A percentile compares a stretch with the other conserved stretches of the same genome.
Evolutionary conservation across 1,284 basidiomycete genomes (phyloP).

Genomic region (Sanguinoderma infundibulare): DNA sequence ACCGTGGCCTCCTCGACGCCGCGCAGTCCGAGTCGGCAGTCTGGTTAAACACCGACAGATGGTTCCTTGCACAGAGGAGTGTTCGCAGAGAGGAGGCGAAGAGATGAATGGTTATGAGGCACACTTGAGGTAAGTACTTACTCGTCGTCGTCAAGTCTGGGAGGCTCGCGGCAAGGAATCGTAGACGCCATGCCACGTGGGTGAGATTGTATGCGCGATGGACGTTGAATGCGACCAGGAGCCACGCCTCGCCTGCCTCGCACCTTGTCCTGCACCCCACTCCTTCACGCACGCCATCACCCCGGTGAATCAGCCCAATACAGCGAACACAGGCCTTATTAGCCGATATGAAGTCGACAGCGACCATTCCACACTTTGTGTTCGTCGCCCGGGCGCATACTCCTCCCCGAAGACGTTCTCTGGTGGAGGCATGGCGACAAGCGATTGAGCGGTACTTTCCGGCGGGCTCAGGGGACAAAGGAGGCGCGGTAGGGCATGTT

Average conservation of each 20-base stretch:
- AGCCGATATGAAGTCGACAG: neutral
- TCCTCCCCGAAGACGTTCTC: neutral
- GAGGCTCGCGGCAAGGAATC: neutral
- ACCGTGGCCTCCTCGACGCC: neutral
- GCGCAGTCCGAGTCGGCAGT: neutral
- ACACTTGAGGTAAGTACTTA: neutral
- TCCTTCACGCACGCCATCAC: neutral
- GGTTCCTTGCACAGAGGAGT: neutral
- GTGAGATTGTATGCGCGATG: neutral
- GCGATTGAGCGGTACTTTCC: neutral
- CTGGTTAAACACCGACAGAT: neutral
- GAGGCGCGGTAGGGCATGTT: neutral
- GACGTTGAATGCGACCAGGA: neutral
- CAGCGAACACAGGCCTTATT: neutral
- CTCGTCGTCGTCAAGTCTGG: neutral
- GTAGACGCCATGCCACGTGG: neutral
- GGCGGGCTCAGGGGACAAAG: too few relatives aligned
- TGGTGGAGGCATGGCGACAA: constrained; percentile 8
- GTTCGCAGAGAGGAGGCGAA: neutral
- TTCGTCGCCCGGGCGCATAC: constrained; percentile 1
- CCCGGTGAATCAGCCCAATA: neutral
- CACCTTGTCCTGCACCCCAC: neutral
- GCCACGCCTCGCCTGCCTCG: neutral
- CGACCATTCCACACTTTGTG: neutral
- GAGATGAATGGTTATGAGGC: neutral